phyloP scores from a whole-genome alignment of 1,139 yeast species.

The Yamadazyma kanchanaburiensis region DNA sequence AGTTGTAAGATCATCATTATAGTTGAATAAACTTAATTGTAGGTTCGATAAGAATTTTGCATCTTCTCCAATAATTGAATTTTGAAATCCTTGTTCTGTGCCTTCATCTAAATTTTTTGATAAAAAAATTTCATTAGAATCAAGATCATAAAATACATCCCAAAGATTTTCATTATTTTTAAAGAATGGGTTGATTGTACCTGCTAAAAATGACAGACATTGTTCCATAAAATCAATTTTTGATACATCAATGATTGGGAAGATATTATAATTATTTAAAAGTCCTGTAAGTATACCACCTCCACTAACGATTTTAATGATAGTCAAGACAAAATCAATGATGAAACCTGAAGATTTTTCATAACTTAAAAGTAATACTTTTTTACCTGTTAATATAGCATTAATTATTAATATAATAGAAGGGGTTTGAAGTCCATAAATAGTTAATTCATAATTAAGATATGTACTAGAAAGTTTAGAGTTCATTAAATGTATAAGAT shows the following conservation, averaged over 20 bases:
- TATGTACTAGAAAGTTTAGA: conserved; percentile 29
- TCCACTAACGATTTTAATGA: conserved; percentile 53
- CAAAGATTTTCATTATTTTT: conserved; percentile 53
- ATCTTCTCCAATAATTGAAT: conserved; percentile 45
- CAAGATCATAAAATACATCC: conserved; percentile 61
- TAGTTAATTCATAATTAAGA: conserved; percentile 39
- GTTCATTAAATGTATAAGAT: conserved; percentile 34
- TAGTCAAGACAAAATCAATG: conserved; percentile 51
- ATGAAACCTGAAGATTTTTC: conserved; percentile 54
- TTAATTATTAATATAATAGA: conserved; percentile 54
- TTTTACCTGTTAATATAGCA: conserved; percentile 57
- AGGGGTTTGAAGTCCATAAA: conserved; percentile 59
- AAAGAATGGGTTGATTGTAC: conserved; percentile 67
- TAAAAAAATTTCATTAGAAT: conserved; percentile 37
- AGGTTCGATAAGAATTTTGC: conserved; percentile 45
- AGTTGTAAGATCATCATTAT: conserved; percentile 49
- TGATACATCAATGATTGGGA: conserved; percentile 62
- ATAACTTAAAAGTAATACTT: conserved; percentile 52
- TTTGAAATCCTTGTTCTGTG: conserved; percentile 14
- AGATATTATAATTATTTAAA: conserved; percentile 44
- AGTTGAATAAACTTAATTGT: conserved; percentile 41
- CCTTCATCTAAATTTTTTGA: conserved; percentile 22
- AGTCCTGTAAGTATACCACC: conserved; percentile 57
- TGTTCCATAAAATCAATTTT: conserved; percentile 54
- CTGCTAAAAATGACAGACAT: conserved; percentile 58